These are phyloP conservation scores for Cadophora malorum DNA, from an alignment of 2,329 filamentous ascomycete genomes.

Conservation along the genomic window DNA sequence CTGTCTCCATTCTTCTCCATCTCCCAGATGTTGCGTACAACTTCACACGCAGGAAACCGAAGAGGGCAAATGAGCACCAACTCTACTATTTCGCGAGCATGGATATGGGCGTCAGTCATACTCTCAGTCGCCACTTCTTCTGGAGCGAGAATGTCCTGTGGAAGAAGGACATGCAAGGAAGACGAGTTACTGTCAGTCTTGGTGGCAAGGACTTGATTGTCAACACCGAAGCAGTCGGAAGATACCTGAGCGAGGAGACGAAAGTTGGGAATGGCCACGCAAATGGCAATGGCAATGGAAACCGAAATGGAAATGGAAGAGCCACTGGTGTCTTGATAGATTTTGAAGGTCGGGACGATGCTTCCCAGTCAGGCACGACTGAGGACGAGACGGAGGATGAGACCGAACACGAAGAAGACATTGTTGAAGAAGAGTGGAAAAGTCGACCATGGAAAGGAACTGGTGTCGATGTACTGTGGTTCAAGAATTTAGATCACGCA, in stretches of 20 bases:
- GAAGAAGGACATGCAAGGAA: constrained; percentile 58
- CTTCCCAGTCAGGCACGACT: constrained; percentile 1
- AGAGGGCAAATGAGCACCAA: constrained; percentile 61
- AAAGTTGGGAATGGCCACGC: constrained; percentile 22
- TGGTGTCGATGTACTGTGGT: constrained; percentile 59
- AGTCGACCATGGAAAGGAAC: constrained; percentile 43
- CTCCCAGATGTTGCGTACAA: constrained; percentile 69
- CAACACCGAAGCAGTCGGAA: constrained; percentile 57
- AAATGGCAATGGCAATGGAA: constrained; percentile 17
- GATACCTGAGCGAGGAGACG: constrained; percentile 51
- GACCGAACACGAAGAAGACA: constrained; percentile 34
- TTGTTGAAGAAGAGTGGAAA: constrained; percentile 42
- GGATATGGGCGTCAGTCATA: constrained; percentile 64
- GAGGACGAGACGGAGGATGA: constrained; percentile 36
- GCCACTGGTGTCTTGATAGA: constrained; percentile 33
- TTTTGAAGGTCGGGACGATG: constrained; percentile 26
- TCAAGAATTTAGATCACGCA: constrained; percentile 60
- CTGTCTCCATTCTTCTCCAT: constrained; percentile 65
- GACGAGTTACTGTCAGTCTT: constrained; percentile 55
- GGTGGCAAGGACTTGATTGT: constrained; percentile 61
- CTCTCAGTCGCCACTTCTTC: constrained; percentile 63
- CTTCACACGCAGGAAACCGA: constrained; percentile 56
- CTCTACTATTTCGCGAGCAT: constrained; percentile 65
- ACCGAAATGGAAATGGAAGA: constrained; percentile 19
- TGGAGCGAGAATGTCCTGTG: constrained; percentile 67